Base-by-base conservation (phyloP, 768 basidiomycete genomes). In the Mrakia gelida region DNA sequence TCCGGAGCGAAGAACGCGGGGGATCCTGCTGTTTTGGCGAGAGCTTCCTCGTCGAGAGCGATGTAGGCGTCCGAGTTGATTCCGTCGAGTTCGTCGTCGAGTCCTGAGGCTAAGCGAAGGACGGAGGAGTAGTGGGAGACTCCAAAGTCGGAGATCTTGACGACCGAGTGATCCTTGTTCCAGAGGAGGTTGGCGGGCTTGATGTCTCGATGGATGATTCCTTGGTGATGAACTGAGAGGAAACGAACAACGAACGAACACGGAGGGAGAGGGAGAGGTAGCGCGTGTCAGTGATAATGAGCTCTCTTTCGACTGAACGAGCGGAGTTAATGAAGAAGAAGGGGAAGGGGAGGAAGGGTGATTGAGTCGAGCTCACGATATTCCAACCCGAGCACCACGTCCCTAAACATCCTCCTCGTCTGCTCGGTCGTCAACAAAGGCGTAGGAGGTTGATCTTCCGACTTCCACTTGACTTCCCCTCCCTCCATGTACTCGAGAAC, bases 201-300 rank as follows among this genome's bases (percentile, higher is more conserved):
- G 86, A 99, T 98, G 86, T 99, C 97, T 77, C 97, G 93, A 85
- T 99, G 97, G 71, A 99, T 98, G 84, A 99, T 98, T 32, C 96
- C 97, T 83, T 98, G 95, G 82, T 92, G 89, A 83, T 99, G 97
- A 1, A 99, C 96, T 98, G 82, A n/a, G 76, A 38, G 13, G 52
- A 43, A 38, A 38, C 38, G 38, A 38, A 8, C 38, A 38, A 71
- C 52, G 65, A 43, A 68, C 52, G 26, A 38, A 38, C 45, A 79
- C 32, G 11, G 38, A 41, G 52, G 79, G 81, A 75, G 62, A 74
- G 78, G 61, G 67, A 26, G 32, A 11, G 49, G 49, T 26, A 38
- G 67, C 34, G 45, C 61, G 32, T 28, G 63, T 75, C 43, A 56
- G 54, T 8, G 23, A 13, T 32, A 2, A 45, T 1, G 3, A 21